Evolutionary conservation across 129 eudicot species (phyloP).

Genomic region (Arctium lappa): DNA sequence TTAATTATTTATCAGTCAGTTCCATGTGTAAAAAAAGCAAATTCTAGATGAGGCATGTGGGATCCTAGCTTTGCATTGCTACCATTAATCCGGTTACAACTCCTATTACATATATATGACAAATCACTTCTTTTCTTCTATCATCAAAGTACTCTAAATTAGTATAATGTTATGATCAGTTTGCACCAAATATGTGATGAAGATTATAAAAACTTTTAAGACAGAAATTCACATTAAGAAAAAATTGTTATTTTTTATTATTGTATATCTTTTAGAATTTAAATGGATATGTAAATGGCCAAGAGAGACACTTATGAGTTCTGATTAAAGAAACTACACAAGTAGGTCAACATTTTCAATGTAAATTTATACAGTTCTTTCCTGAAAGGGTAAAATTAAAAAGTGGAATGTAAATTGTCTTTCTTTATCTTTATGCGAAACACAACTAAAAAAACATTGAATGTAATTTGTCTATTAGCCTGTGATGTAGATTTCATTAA

Average conservation of each 20-base stretch:
- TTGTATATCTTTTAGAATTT: too few species aligned
- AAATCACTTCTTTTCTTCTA: neutral
- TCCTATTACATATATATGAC: too few species aligned
- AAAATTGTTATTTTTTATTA: too few species aligned
- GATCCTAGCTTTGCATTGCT: neutral
- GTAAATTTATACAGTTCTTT: neutral
- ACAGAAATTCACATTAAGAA: neutral
- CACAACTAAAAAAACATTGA: neutral
- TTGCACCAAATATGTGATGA: neutral
- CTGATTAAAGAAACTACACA: neutral
- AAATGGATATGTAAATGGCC: neutral
- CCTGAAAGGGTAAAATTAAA: neutral
- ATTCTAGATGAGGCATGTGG: neutral
- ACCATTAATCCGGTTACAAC: neutral
- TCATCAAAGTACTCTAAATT: neutral
- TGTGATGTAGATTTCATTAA: conserved; percentile 14
- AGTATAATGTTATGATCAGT: neutral
- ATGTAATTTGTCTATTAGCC: conserved; percentile 28
- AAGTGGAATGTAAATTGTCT: neutral
- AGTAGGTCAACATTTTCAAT: neutral
- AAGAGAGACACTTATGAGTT: neutral
- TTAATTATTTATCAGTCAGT: neutral
- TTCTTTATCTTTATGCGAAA: neutral
- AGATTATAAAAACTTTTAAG: too few species aligned
- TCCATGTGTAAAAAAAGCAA: neutral